Evolutionary conservation across 1,284 basidiomycete genomes (phyloP), one percentile per base, ranked within the genome.

Genomic region (Phellinidium pouzarii): DNA sequence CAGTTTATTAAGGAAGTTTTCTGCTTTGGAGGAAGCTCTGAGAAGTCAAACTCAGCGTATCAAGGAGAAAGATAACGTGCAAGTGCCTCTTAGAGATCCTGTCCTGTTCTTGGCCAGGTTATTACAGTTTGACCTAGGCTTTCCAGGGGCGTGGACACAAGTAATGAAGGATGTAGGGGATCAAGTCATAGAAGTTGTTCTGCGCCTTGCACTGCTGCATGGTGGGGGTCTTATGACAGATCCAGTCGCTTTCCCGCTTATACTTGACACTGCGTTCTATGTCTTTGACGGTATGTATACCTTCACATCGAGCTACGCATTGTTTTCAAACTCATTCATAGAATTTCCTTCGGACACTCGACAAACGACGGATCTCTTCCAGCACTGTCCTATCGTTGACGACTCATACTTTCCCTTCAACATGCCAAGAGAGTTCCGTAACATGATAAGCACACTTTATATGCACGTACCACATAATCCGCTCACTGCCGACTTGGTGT

Each of bases 241-340:
- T 60, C 66, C 76, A 0, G 71, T 80, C 42, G 69, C 77, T 42
- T 88, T 82, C 64, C 75, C 81, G 0, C 64, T 89, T 25, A 66
- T 89, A 23, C 67, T 87, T 11, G 87, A 91, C 67, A 90, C 87
- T 2, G 68, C 86, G 0, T 80, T 79, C 60, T 86, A 82, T 62
- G 66, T 87, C 6, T 71, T 85, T 37, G 87, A 90, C 61, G 88
- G 87, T 87, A 61, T 59, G 75, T 60, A 12, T 48, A 37, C 9
- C 12, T 34, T 57, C 14, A 26, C 27, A 12, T 3, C 14, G 27
- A 11, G 6, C 25, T 50, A 12, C 20, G 8, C 40, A 34, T 48
- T 37, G n/a, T 43, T 48, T 25, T 31, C n/a, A 34, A 27, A 40
- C 31, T 37, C 44, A 7, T 44, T n/a, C 3, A 14, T 60, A 89